Evolutionary conservation across 106 monocot species (phyloP).

Genomic region (Dendrobium officinale): DNA sequence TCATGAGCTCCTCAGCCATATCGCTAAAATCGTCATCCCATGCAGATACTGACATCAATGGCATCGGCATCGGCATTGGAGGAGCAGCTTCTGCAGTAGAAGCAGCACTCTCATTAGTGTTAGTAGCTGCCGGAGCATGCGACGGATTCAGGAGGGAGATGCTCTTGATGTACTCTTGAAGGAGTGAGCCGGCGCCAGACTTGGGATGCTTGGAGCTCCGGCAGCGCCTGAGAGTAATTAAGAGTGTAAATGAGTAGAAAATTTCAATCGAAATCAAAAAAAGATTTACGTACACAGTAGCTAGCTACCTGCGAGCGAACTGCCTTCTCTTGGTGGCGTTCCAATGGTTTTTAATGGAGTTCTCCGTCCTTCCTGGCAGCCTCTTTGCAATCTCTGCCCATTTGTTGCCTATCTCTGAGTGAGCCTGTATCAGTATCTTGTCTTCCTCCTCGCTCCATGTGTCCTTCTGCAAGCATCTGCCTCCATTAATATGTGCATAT

Average conservation of each 20-base stretch:
- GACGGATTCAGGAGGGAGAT: constrained; percentile 15
- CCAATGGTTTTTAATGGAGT: constrained; percentile 98
- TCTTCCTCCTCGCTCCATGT: constrained; percentile 86
- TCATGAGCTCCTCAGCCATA: neutral
- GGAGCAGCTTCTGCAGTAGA: neutral
- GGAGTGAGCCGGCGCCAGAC: constrained; percentile 32
- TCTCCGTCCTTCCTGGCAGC: constrained; percentile 85
- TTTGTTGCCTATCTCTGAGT: constrained; percentile 66
- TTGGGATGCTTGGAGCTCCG: constrained; percentile 20
- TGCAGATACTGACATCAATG: neutral
- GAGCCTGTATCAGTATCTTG: constrained; percentile 54
- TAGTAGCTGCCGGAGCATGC: neutral
- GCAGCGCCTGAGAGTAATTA: constrained; percentile 2
- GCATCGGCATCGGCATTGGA: neutral
- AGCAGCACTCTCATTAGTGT: neutral
- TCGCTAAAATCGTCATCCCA: constrained; percentile 3
- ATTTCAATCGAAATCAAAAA: neutral
- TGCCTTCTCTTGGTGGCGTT: constrained; percentile 81
- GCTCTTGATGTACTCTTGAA: constrained; percentile 72
- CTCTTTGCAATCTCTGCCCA: constrained; percentile 90
- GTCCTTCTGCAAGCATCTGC: constrained; percentile 49
- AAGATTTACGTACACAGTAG: neutral
- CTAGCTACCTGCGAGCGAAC: constrained; percentile 24
- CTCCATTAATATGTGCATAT: neutral
- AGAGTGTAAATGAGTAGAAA: neutral